These are phyloP conservation scores for Zygoascus hellenicus DNA, from an alignment of 1,139 yeast species.

Conservation along the genomic window DNA sequence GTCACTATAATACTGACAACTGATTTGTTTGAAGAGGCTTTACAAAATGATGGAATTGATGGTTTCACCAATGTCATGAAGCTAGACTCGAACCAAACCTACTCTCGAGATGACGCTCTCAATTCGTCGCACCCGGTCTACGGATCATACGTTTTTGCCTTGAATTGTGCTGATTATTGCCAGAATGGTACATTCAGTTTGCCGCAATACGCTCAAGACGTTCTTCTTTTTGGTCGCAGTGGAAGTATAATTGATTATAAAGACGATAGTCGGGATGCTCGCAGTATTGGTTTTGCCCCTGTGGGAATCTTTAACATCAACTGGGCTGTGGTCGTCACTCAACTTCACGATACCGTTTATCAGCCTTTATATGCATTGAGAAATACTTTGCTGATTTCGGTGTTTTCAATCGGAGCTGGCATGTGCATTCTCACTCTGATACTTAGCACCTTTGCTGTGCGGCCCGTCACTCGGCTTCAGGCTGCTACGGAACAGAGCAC, in stretches of 20 bases:
- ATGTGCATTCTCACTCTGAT: constrained; percentile 75
- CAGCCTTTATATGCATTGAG: constrained; percentile 61
- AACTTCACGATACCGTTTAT: constrained; percentile 52
- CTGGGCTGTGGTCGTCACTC: constrained; percentile 75
- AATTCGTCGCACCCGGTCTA: constrained; percentile 16
- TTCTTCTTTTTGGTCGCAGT: constrained; percentile 34
- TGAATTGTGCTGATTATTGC: constrained; percentile 14
- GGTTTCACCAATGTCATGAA: constrained; percentile 32
- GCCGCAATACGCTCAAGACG: constrained; percentile 21
- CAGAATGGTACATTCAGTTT: constrained; percentile 17
- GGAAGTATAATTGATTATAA: constrained; percentile 50
- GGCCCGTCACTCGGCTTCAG: constrained; percentile 76
- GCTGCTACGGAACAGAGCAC: constrained; percentile 69
- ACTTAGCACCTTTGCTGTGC: constrained; percentile 77
- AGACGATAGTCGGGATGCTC: constrained; percentile 37
- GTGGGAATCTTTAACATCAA: constrained; percentile 43
- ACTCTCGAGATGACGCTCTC: background rate
- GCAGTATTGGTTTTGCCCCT: constrained; percentile 67
- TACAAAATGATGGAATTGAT: constrained; percentile 41
- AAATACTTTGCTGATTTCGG: constrained; percentile 71
- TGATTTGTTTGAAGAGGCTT: constrained; percentile 44
- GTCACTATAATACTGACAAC: constrained; percentile 63
- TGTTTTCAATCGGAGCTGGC: constrained; percentile 71
- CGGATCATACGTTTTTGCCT: constrained; percentile 12
- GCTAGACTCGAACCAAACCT: constrained; percentile 20